phyloP scores from a whole-genome alignment of 176 grass and related monocot species.

The Bromus sterilis region DNA sequence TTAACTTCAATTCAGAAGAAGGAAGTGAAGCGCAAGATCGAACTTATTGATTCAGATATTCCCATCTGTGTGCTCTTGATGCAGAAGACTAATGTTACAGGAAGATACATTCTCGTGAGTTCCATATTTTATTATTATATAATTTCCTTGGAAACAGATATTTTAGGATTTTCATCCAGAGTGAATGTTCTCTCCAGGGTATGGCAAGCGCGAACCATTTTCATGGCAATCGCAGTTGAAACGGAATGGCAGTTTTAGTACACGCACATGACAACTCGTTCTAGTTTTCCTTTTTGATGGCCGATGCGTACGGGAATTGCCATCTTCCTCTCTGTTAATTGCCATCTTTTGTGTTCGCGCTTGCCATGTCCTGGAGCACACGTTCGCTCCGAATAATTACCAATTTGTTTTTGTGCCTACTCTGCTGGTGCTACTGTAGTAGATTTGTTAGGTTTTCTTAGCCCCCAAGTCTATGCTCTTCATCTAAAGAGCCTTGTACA shows the following conservation, averaged over 20 bases:
- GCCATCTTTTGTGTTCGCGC: no score
- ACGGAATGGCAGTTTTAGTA: no score
- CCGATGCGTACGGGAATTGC: no score
- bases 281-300: no score
- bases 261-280: no score
- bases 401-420: background rate
- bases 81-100: background rate
- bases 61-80: background rate
- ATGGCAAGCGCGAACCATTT: no score
- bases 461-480: background rate
- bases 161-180: no score
- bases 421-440: background rate
- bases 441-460: background rate
- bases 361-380: no score
- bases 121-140: background rate
- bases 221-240: no score
- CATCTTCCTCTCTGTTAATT: no score
- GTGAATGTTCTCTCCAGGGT: no score
- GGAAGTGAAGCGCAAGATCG: background rate
- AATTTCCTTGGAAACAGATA: background rate
- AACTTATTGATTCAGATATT: background rate
- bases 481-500: background rate
- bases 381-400: no score
- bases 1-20: background rate
- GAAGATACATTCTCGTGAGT: background rate